Evolutionary conservation across 108 stramenopile genomes (phyloP).

Genomic region (Schizochytrium sp.): DNA sequence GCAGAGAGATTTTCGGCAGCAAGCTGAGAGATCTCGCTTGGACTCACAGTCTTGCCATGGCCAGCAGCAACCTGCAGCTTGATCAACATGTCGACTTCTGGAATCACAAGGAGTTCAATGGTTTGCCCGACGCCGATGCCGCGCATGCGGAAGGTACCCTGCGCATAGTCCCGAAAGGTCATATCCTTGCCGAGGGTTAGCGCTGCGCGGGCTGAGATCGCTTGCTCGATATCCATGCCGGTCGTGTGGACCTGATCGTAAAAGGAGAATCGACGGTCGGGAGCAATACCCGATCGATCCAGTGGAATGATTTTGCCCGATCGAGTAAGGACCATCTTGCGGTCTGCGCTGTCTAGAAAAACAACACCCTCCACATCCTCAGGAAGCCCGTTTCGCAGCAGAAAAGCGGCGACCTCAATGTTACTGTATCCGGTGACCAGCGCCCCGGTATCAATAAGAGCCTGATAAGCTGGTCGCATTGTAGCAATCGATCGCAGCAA

Average conservation of each 20-base stretch:
- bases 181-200: constrained; percentile 57
- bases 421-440: constrained; percentile 23
- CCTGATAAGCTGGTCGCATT: not conserved
- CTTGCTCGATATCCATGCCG: constrained; percentile 57
- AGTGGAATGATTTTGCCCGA: not conserved
- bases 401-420: not conserved
- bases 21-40: not conserved
- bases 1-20: not conserved
- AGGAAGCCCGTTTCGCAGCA: not conserved
- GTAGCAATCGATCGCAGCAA: constrained; percentile 20
- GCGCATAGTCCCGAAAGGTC: constrained; percentile 57
- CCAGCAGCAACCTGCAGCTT: not conserved
- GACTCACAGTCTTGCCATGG: not conserved
- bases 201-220: constrained; percentile 32
- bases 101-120: constrained; percentile 28
- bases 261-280: constrained; percentile 15
- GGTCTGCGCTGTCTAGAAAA: constrained; percentile 20
- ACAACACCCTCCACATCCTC: not conserved
- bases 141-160: constrained; percentile 58
- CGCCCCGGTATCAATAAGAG: constrained; percentile 30
- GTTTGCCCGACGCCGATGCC: constrained; percentile 56
- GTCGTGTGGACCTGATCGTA: constrained; percentile 36
- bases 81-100: constrained; percentile 43
- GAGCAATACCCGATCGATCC: not conserved
- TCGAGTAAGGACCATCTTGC: constrained; percentile 18